phyloP scores from a whole-genome alignment of 2,329 filamentous ascomycete species.

The Hirsutella thompsonii region DNA sequence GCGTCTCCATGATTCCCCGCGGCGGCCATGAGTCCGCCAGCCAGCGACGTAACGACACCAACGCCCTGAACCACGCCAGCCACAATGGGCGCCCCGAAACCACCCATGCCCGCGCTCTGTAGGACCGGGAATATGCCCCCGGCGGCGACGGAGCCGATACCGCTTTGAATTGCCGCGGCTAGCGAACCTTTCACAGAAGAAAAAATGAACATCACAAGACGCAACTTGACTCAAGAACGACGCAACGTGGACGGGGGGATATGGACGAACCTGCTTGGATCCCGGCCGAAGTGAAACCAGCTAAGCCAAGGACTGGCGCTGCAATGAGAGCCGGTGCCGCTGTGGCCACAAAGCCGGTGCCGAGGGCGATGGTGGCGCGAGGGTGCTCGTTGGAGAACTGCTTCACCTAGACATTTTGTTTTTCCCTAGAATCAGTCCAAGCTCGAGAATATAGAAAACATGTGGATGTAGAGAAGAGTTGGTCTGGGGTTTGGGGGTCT shows the following conservation, averaged over 20 bases:
- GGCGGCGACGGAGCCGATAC: constrained; percentile 12
- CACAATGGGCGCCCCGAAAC: constrained; percentile 10
- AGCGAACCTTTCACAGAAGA: neutral
- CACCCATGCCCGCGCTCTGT: constrained; percentile 16
- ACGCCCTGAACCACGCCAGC: constrained; percentile 7
- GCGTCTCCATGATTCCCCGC: too few species aligned
- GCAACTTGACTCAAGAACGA: too few species aligned
- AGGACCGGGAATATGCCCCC: constrained; percentile 13
- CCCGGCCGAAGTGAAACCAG: neutral
- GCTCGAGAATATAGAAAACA: too few species aligned
- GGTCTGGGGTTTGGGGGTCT: too few species aligned
- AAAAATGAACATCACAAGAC: too few species aligned
- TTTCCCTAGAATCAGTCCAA: too few species aligned
- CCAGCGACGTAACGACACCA: neutral
- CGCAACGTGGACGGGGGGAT: too few species aligned
- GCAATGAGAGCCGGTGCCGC: neutral
- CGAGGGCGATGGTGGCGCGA: neutral
- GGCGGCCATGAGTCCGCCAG: neutral
- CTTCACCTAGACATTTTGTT: neutral
- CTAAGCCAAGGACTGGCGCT: neutral
- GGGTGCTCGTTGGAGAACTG: neutral
- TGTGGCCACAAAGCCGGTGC: neutral
- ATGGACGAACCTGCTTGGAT: neutral
- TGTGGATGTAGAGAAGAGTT: too few species aligned
- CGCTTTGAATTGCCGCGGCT: constrained; percentile 8